Base-by-base conservation (phyloP, 2,329 filamentous ascomycete species). In the Fusarium sp. region DNA sequence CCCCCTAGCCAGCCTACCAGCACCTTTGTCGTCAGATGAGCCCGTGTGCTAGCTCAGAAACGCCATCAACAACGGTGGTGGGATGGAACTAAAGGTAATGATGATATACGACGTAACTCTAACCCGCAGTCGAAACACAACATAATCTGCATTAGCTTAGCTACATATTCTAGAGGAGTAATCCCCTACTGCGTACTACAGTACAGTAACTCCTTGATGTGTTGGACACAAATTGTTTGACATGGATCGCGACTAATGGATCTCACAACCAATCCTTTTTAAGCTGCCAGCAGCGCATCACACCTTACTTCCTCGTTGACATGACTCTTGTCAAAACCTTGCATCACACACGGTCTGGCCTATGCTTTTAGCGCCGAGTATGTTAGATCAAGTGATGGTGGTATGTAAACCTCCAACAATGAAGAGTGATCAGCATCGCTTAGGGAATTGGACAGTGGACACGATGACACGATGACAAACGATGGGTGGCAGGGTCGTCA, bases 341-440 rank as follows among this genome's bases (percentile, higher is more conserved):
- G 48, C 47, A 64, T 47, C 63, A 61, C 60, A 56, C 54, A 41
- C 54, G 52, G 53, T 29, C 63, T 66, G 42, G 46, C 31, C 46
- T 42, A 48, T 29, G 33, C 42, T 53, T 18, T 57, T 74, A 71
- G 71, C 68, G 71, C 53, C 57, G 47, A 61, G 47, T 44, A 56
- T 57, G 59, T 65, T 28, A 69, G 64, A 73, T 74, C 71, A 74
- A 74, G 62, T 74, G 71, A 74, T 42, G 54, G 41, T 57, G 57
- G 58, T 53, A 65, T 58, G 55, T 62, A 57, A 58, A 66, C 50
- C 54, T 52, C 48, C 54, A 50, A 31, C 55, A 48, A 26, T 29
- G 33, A 61, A 54, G 46, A 59, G 38, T 41, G 71, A 74, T 72
- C 69, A 72, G 47, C 63, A 53, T 52, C 29, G 38, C 42, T 48